Evolutionary conservation across 164 flowering plant species (phyloP).

Genomic region (Taxillus chinensis): DNA sequence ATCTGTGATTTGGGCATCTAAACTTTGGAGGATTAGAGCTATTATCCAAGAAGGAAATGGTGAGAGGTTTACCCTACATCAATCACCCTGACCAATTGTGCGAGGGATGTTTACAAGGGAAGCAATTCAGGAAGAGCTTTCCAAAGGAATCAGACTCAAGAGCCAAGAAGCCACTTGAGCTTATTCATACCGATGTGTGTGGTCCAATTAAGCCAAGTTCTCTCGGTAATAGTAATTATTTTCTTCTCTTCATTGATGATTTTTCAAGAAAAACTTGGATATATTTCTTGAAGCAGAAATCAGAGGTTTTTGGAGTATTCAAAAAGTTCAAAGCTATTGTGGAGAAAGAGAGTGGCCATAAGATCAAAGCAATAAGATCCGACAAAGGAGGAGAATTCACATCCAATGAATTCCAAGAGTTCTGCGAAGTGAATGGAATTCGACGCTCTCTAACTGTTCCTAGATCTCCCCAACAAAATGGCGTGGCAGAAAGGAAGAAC

Average conservation of each 20-base stretch:
- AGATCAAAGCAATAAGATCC: slow-evolving; percentile 1
- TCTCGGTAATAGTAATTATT: slow-evolving; percentile 1
- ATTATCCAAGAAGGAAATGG: background rate
- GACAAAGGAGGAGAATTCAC: slow-evolving; percentile 3
- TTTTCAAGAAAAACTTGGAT: slow-evolving; percentile 7
- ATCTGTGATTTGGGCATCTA: slow-evolving; percentile 2
- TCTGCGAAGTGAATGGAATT: background rate
- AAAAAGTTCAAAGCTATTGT: slow-evolving; percentile 4
- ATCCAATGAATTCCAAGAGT: background rate
- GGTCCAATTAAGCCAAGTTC: slow-evolving; percentile 4
- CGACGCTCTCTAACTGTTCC: background rate
- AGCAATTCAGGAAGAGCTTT: slow-evolving; percentile 1
- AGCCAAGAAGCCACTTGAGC: slow-evolving; percentile 4
- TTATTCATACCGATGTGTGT: slow-evolving; percentile 6
- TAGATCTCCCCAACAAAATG: slow-evolving; percentile 3
- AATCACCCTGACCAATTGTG: slow-evolving; percentile 1
- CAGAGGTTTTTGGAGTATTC: slow-evolving; percentile 9
- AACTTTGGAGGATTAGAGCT: slow-evolving; percentile 1
- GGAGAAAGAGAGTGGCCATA: slow-evolving; percentile 3
- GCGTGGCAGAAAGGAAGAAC: slow-evolving; percentile 1
- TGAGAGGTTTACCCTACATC: background rate
- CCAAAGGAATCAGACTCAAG: background rate
- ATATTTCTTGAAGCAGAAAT: slow-evolving; percentile 6
- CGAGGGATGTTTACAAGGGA: slow-evolving; percentile 2
- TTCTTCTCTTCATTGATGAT: slow-evolving; percentile 11